Evolutionary conservation across 345 rosid species (phyloP).

Genomic region (Brassica nigra): DNA sequence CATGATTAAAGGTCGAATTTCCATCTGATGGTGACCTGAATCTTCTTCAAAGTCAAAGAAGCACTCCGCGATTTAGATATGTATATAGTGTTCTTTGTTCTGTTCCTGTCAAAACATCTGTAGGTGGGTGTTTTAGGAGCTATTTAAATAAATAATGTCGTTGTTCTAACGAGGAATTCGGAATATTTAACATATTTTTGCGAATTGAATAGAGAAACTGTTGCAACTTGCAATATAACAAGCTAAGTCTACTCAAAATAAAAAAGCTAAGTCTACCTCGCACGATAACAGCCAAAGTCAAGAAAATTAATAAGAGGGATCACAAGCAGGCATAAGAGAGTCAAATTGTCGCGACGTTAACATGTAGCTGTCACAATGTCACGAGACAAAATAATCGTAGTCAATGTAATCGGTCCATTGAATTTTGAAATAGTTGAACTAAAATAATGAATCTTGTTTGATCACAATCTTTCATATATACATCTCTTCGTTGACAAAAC

Average conservation of each 20-base stretch:
- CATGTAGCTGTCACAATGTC: background rate
- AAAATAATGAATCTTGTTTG: background rate
- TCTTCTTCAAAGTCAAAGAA: background rate
- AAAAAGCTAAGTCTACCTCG: background rate
- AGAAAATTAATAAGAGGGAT: background rate
- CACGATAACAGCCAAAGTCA: background rate
- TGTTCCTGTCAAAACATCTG: too few relatives aligned
- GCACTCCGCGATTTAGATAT: background rate
- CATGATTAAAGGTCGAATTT: background rate
- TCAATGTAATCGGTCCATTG: background rate
- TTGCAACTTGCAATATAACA: background rate
- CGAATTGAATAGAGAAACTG: background rate
- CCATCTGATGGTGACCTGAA: background rate
- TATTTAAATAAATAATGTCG: background rate
- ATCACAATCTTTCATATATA: background rate
- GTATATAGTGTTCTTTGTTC: background rate
- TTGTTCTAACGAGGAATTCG: background rate
- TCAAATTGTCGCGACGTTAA: background rate
- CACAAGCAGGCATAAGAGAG: background rate
- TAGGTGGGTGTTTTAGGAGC: background rate
- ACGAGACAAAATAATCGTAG: background rate
- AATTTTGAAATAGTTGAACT: background rate
- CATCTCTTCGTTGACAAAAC: background rate
- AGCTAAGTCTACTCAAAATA: background rate
- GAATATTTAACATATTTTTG: background rate